Evolutionary conservation across 2,329 filamentous ascomycete genomes (phyloP).

Genomic region (Truncatella angustata): DNA sequence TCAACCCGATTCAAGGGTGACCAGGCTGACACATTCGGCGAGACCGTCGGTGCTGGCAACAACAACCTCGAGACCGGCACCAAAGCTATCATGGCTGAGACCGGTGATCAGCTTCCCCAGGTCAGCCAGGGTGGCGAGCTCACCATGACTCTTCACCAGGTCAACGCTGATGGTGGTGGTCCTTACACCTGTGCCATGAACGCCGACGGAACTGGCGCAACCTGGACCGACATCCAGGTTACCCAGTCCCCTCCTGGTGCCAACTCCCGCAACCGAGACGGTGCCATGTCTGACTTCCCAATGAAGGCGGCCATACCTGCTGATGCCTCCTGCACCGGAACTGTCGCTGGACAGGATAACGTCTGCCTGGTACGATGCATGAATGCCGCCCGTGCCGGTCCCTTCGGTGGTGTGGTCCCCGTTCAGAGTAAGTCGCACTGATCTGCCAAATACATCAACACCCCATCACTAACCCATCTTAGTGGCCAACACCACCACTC

Average conservation of each 20-base stretch:
- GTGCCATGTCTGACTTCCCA: constrained; percentile 42
- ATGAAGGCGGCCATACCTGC: constrained; percentile 58
- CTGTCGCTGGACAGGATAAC: constrained; percentile 55
- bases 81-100: constrained; percentile 54
- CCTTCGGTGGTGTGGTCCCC: constrained; percentile 61
- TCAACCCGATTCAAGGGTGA: constrained; percentile 59
- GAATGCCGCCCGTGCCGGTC: constrained; percentile 59
- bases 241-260: constrained; percentile 51
- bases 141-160: constrained; percentile 64
- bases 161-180: constrained; percentile 65
- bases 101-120: constrained; percentile 57
- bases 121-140: constrained; percentile 55
- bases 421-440: constrained; percentile 41
- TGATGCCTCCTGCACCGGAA: constrained; percentile 56
- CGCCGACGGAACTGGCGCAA: constrained; percentile 52
- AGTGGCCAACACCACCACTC: constrained; percentile 26
- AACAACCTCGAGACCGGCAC: constrained; percentile 59
- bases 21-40: constrained; percentile 51
- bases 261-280: constrained; percentile 44
- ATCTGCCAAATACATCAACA: constrained; percentile 4
- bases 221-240: constrained; percentile 54
- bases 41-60: constrained; percentile 55
- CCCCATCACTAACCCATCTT: constrained; percentile 17
- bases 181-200: constrained; percentile 67
- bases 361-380: constrained; percentile 63